Evolutionary conservation across 495 filamentous ascomycete species (phyloP).

Genomic region (Neurospora discreta): DNA sequence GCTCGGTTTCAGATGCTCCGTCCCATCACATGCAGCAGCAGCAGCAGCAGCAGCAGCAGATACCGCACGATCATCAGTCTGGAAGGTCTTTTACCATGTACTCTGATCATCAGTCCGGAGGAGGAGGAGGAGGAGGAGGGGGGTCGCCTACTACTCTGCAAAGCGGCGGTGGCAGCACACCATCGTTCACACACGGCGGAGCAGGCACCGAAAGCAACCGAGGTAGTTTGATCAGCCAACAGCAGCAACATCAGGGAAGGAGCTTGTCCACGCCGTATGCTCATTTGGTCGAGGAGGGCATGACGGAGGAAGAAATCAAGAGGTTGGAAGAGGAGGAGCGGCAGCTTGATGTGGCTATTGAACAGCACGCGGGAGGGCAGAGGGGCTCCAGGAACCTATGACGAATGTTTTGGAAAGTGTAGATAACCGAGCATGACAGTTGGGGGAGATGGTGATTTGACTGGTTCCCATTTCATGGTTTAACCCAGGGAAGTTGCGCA

Average conservation of each 20-base stretch:
- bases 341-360: conserved; percentile 37
- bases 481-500: neutral
- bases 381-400: neutral
- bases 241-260: conserved; percentile 3
- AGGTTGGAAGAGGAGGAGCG: conserved; percentile 39
- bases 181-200: conserved; percentile 7
- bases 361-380: conserved; percentile 22
- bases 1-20: neutral
- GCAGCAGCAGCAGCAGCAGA: neutral
- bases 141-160: neutral
- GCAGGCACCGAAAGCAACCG: conserved; percentile 4
- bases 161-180: neutral
- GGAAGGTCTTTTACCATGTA: conserved; percentile 25
- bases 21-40: neutral
- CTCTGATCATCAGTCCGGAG: conserved; percentile 17
- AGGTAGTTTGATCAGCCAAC: neutral
- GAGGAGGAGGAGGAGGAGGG: neutral
- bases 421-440: neutral
- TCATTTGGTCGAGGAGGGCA: conserved; percentile 39
- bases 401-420: neutral
- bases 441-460: neutral
- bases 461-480: neutral
- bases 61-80: conserved; percentile 2
- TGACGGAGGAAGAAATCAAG: conserved; percentile 37
- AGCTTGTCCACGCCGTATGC: conserved; percentile 24